Percentiles rank a stretch among this genome's conserved stretches.
Evolutionary conservation across 805 yeast species (phyloP).

Genomic region (Candida silvicultrix): DNA sequence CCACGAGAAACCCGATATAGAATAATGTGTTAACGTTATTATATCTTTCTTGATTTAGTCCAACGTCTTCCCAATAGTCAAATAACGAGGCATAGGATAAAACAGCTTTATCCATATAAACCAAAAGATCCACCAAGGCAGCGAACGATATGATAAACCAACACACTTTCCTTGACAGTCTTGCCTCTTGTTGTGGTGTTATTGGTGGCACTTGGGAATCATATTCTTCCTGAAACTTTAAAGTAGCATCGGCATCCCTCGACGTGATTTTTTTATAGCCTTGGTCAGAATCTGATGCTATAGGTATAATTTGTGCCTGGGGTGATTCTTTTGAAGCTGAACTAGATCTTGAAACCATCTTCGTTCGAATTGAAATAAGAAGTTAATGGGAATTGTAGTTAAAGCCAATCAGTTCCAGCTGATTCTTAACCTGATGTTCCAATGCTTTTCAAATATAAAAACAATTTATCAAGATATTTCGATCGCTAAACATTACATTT

Average conservation of each 20-base stretch:
- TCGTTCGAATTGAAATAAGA: too few species aligned
- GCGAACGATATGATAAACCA: slow-evolving; percentile 31
- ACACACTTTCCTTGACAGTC: slow-evolving; percentile 30
- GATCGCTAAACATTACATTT: too few species aligned
- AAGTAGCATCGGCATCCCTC: slow-evolving; percentile 35
- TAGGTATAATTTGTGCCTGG: background rate
- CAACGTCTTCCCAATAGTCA: slow-evolving; percentile 41
- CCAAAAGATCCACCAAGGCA: slow-evolving; percentile 34
- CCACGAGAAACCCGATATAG: slow-evolving; percentile 44
- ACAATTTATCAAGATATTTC: too few species aligned
- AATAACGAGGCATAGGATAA: slow-evolving; percentile 41
- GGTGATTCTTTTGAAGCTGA: background rate
- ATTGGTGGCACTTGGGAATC: slow-evolving; percentile 30
- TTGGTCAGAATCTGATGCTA: background rate
- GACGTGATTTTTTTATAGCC: slow-evolving; percentile 30
- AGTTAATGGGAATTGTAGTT: too few species aligned
- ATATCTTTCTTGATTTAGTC: slow-evolving; percentile 35
- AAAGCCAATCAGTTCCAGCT: too few species aligned
- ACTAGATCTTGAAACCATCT: background rate
- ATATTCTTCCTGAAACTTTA: slow-evolving; percentile 29
- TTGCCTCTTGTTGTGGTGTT: slow-evolving; percentile 36
- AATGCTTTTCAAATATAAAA: too few species aligned
- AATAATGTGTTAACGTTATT: slow-evolving; percentile 48
- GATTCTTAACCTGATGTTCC: too few species aligned
- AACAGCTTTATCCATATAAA: slow-evolving; percentile 48